Percentiles rank a stretch among this genome's conserved stretches.
phyloP scores from a whole-genome alignment of 2,329 filamentous ascomycete species.

The Aspergillus sp. region DNA sequence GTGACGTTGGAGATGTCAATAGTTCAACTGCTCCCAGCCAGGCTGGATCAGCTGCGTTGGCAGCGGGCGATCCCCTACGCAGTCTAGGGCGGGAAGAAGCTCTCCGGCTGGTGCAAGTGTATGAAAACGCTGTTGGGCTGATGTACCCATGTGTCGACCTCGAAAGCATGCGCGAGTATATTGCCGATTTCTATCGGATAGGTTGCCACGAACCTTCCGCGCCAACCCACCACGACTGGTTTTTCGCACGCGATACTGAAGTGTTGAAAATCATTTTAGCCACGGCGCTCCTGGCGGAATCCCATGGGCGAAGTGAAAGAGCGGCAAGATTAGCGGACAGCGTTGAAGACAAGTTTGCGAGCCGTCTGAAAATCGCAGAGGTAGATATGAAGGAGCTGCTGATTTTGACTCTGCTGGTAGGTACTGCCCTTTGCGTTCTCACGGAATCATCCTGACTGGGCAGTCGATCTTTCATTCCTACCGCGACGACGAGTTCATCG shows the following conservation, averaged over 20 bases:
- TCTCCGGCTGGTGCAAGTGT: constrained; percentile 62
- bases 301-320: constrained; percentile 61
- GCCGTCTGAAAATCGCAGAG: constrained; percentile 23
- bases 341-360: constrained; percentile 27
- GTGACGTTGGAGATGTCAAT: constrained; percentile 11
- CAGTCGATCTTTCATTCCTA: constrained; percentile 33
- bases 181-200: constrained; percentile 15
- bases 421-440: background rate
- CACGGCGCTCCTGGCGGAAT: constrained; percentile 63
- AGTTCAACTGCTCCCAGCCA: constrained; percentile 13
- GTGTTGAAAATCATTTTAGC: constrained; percentile 74
- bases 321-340: constrained; percentile 25
- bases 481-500: constrained; percentile 42
- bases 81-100: constrained; percentile 66
- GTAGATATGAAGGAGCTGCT: constrained; percentile 32
- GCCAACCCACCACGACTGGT: constrained; percentile 23
- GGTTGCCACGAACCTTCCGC: constrained; percentile 1
- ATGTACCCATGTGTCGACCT: constrained; percentile 82
- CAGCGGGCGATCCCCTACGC: constrained; percentile 60
- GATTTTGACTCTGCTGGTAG: constrained; percentile 23
- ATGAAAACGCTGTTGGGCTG: constrained; percentile 77
- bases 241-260: constrained; percentile 45
- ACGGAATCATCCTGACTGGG: constrained; percentile 1
- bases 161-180: constrained; percentile 50
- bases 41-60: constrained; percentile 20